Conservation (phyloP, 2,329 filamentous ascomycete genomes). For the Hypoxylon sp. region DNA sequence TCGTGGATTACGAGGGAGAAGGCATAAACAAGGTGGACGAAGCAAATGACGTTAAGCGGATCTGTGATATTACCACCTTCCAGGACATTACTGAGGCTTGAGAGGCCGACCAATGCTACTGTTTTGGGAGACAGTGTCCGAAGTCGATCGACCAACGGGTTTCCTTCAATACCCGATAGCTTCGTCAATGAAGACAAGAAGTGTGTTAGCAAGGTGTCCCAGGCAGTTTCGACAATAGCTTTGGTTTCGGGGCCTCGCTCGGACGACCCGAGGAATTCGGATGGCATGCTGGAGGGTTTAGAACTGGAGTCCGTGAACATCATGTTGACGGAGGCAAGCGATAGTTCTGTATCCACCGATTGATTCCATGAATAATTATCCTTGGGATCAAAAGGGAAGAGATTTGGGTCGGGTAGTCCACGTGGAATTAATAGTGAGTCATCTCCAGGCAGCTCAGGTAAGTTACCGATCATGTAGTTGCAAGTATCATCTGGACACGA, state of each 20-base stretch:
- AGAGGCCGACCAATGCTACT: slow-evolving; percentile 54
- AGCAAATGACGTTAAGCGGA: slow-evolving; percentile 58
- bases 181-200: slow-evolving; percentile 56
- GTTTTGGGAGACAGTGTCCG: slow-evolving; percentile 49
- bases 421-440: slow-evolving; percentile 49
- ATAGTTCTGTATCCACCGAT: slow-evolving; percentile 47
- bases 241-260: slow-evolving; percentile 46
- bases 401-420: slow-evolving; percentile 47
- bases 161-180: slow-evolving; percentile 51
- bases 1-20: slow-evolving; percentile 58
- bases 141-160: slow-evolving; percentile 54
- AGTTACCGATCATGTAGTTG: slow-evolving; percentile 42
- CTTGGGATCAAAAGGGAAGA: slow-evolving; percentile 49
- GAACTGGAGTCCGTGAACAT: slow-evolving; percentile 46
- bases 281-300: slow-evolving; percentile 35
- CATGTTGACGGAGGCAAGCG: slow-evolving; percentile 50
- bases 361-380: slow-evolving; percentile 47
- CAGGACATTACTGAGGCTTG: slow-evolving; percentile 52
- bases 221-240: slow-evolving; percentile 54
- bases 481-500: slow-evolving; percentile 42
- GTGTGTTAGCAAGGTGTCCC: slow-evolving; percentile 57
- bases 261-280: slow-evolving; percentile 34
- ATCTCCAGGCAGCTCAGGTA: slow-evolving; percentile 56
- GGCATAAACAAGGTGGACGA: slow-evolving; percentile 61
- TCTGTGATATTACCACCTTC: slow-evolving; percentile 50